These are phyloP conservation scores for Rhododendron henanense DNA, from an alignment of 148 eudicot species.

Conservation along the genomic window DNA sequence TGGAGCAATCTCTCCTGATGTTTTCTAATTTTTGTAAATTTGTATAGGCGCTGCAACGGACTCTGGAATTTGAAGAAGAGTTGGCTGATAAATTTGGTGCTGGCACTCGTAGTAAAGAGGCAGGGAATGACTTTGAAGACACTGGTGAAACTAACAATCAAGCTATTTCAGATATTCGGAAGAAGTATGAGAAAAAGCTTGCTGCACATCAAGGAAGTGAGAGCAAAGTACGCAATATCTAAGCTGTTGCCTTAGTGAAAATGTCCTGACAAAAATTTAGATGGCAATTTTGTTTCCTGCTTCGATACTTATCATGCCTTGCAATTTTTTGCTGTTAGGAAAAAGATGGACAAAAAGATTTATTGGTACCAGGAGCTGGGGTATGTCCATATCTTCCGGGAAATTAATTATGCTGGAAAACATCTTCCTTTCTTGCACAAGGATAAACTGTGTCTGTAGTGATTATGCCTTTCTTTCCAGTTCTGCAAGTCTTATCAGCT, in stretches of 20 bases:
- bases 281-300: background rate
- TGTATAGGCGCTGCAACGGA: slow-evolving; percentile 84
- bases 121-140: slow-evolving; percentile 51
- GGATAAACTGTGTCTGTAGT: background rate
- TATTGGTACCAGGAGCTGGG: slow-evolving; percentile 90
- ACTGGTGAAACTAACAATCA: slow-evolving; percentile 41
- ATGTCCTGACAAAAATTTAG: background rate
- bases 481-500: background rate
- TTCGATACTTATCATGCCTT: background rate
- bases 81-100: slow-evolving; percentile 93
- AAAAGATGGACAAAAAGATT: slow-evolving; percentile 59
- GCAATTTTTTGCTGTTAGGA: slow-evolving; percentile 41
- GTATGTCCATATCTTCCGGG: slow-evolving; percentile 33
- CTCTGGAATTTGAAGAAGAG: slow-evolving; percentile 96
- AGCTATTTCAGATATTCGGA: slow-evolving; percentile 74
- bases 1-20: background rate
- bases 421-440: background rate
- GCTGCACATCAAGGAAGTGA: slow-evolving; percentile 77
- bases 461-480: background rate
- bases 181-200: slow-evolving; percentile 93
- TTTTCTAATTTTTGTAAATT: slow-evolving; percentile 11
- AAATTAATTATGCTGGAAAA: background rate
- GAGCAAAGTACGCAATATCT: slow-evolving; percentile 40
- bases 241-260: slow-evolving; percentile 7
- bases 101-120: slow-evolving; percentile 52